A percentile compares a stretch with the other conserved stretches of the same genome.
These are phyloP conservation scores for Xylariales sp. DNA, from an alignment of 2,329 filamentous ascomycete species.

Conservation along the genomic window DNA sequence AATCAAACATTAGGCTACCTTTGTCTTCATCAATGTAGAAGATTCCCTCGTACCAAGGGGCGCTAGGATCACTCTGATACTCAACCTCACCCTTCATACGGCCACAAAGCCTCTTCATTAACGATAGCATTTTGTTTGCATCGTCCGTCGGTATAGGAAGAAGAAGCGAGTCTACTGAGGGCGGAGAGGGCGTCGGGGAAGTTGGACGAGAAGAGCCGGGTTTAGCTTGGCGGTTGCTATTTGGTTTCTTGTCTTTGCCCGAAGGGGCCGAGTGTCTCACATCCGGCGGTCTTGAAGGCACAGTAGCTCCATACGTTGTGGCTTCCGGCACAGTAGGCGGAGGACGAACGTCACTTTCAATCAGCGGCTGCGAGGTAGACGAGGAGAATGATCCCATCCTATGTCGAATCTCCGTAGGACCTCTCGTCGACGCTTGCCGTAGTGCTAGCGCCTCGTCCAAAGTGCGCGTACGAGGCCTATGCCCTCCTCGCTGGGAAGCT, in stretches of 20 bases:
- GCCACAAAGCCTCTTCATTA: constrained; percentile 83
- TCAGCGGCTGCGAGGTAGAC: constrained; percentile 64
- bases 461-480: constrained; percentile 67
- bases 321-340: constrained; percentile 57
- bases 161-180: constrained; percentile 70
- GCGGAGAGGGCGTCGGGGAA: constrained; percentile 65
- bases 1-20: constrained; percentile 79
- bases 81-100: constrained; percentile 83
- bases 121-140: constrained; percentile 75
- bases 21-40: constrained; percentile 82
- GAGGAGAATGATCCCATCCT: constrained; percentile 76
- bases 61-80: constrained; percentile 71
- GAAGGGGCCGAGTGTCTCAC: constrained; percentile 44
- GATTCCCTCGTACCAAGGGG: constrained; percentile 76
- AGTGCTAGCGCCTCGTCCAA: constrained; percentile 63
- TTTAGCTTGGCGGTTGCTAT: constrained; percentile 66
- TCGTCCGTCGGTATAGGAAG: constrained; percentile 72
- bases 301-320: constrained; percentile 56
- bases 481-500: constrained; percentile 51
- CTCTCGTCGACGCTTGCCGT: constrained; percentile 57
- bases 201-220: constrained; percentile 66
- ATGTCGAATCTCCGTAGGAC: constrained; percentile 63
- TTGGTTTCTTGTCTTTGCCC: constrained; percentile 60
- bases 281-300: constrained; percentile 51
- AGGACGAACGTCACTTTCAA: constrained; percentile 58